Base-by-base conservation (phyloP, 1,284 basidiomycete species). In the Vanrija pseudolonga region DNA sequence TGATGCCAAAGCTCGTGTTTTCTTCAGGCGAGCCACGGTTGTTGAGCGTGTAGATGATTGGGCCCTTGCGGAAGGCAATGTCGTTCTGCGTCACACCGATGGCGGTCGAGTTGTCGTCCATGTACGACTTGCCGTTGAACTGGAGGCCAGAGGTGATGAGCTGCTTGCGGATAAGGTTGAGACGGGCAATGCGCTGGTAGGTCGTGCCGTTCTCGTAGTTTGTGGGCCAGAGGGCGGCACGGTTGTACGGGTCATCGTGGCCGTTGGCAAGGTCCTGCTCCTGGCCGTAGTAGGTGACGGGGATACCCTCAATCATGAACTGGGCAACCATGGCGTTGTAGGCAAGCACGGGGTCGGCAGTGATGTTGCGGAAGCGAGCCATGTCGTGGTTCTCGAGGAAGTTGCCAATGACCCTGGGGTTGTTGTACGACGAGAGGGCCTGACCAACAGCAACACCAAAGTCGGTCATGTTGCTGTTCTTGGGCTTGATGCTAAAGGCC, bases 341-440 rank as follows among this genome's bases (percentile, higher is more conserved):
- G 4, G 63, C 64, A 22, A 71, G 51, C 58, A 65, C 58, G 15
- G 63, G 60, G 55, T 74, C 66, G 50, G 66, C 68, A 20, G 67
- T 66, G 82, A 78, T 64, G 73, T 84, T 86, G 53, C 82, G 79
- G 84, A 86, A 90, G 45, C 89, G 81, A 3, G 88, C 84, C 19
- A 88, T 61, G 68, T 90, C 88, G 63, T 90, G 88, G 74, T 90
- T 90, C 74, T 90, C 89, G 32, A 92, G 74, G 75, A 92, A 91
- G 64, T 89, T 89, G 3, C 87, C 88, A 2, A 89, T 79, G 42
- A 82, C 65, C 28, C 80, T 79, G 2, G 79, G 66, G 46, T 83
- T 82, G 72, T 69, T 64, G 64, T 74, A 69, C 11, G 63, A 72
- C 51, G 79, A 79, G 68, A 84, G 86, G 47, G 81, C 77, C 24